Evolutionary conservation across 2,329 filamentous ascomycete genomes (phyloP).

Genomic region (Hyphodiscus sp.): DNA sequence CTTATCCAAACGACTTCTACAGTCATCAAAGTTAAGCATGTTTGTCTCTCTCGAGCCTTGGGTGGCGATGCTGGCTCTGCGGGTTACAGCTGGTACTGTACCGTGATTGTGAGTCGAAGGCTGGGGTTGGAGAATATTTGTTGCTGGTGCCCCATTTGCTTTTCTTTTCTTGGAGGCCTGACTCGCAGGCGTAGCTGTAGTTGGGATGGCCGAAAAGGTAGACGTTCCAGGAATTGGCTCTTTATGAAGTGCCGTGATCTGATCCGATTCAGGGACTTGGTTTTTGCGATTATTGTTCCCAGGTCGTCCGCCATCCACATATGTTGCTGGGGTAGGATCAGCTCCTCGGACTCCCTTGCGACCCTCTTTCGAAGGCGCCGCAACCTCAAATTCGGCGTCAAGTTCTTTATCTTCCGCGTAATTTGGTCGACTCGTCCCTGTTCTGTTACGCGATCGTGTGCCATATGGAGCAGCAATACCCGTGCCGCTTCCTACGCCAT

Average conservation of each 20-base stretch:
- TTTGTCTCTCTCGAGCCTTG: slow-evolving; percentile 56
- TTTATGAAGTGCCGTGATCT: slow-evolving; percentile 30
- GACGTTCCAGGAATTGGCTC: slow-evolving; percentile 51
- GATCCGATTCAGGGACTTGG: slow-evolving; percentile 24
- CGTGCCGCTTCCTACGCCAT: slow-evolving; percentile 29
- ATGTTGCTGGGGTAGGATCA: slow-evolving; percentile 13
- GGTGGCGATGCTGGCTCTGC: slow-evolving; percentile 15
- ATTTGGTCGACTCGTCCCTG: slow-evolving; percentile 73
- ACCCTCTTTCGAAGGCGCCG: slow-evolving; percentile 47
- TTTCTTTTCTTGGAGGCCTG: slow-evolving; percentile 77
- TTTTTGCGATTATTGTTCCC: slow-evolving; percentile 35
- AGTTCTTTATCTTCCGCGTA: slow-evolving; percentile 93
- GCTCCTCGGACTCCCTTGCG: slow-evolving; percentile 48
- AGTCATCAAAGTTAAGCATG: slow-evolving; percentile 80
- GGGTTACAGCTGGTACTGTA: slow-evolving; percentile 9
- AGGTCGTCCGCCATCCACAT: slow-evolving; percentile 13
- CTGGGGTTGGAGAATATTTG: slow-evolving; percentile 13
- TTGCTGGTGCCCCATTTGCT: slow-evolving; percentile 40
- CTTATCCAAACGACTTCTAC: slow-evolving; percentile 55
- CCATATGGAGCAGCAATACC: slow-evolving; percentile 59
- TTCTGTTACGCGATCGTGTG: slow-evolving; percentile 87
- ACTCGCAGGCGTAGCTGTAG: slow-evolving; percentile 28
- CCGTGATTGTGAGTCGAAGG: slow-evolving; percentile 8
- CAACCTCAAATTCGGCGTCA: slow-evolving; percentile 80
- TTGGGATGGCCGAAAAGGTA: slow-evolving; percentile 46